Evolutionary conservation across 768 basidiomycete species (phyloP), one percentile per base, ranked within the genome.

Genomic region (Termitomyces sp.): DNA sequence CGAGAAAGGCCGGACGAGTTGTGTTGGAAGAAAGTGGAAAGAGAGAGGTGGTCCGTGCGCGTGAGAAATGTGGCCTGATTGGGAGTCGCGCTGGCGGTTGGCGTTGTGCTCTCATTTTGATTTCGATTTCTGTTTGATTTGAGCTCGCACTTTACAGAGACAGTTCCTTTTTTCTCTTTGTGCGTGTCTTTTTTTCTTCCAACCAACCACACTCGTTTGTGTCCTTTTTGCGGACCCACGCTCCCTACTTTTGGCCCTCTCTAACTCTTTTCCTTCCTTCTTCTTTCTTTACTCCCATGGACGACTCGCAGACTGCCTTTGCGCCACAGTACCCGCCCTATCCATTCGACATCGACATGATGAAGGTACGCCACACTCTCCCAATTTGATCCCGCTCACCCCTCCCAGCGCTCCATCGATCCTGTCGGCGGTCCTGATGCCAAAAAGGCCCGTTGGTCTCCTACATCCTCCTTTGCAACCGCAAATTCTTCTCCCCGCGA

Each of bases 391-490:
- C 51, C 46, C 35, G 44, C 39, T 46, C 40, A 42, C 48, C 58
- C 46, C 49, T 39, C 35, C 32, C 71, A 94, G 91, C 86, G 91
- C 73, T 86, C 91, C 50, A 91, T 93, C 83, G 92, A 93, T 71
- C 68, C 86, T 68, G 79, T 84, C 61, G 86, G 84, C 64, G 89
- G 88, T 64, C 89, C 88, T 60, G 89, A 91, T 71, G 79, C 86
- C 52, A 94, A 94, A 82, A 94, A 94, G 73, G 86, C 91, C 54
- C 88, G 91, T 62, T 92, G 91, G 91, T 91, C 89, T 27, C 88
- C 89, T 50, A 85, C 80, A 48, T 83, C 77, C 9, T 43, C 42
- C 35, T 73, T 76, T 62, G 66, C 76, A 44, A 69, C 62, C 44
- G 70, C 72, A 54, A 67, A 57, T 54, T 65, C 64, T 63, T 74